A percentile compares a stretch with the other conserved stretches of the same genome.
Conservation (phyloP, 306 rosid genomes). For the Carpinus fangiana region DNA sequence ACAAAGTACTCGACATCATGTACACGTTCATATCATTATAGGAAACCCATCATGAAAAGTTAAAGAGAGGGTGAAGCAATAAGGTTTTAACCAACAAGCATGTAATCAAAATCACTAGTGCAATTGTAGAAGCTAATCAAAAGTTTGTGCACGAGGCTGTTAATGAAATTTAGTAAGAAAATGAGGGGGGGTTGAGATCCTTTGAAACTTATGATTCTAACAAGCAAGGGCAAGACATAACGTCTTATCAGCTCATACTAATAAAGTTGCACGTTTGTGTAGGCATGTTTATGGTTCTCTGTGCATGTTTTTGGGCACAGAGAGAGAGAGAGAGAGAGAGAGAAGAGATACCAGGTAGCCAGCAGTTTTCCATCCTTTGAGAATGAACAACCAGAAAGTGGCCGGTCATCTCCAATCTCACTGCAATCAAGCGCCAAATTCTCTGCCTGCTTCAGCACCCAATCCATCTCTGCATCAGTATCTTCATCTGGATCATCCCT, state of each 20-base stretch:
- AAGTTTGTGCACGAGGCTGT: background rate
- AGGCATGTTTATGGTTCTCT: too few species aligned
- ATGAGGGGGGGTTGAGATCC: background rate
- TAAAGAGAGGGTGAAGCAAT: background rate
- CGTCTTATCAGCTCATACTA: background rate
- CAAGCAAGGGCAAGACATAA: background rate
- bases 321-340: too few species aligned
- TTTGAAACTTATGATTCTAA: background rate
- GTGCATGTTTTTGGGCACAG: too few species aligned
- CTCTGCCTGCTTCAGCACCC: slow-evolving; percentile 75
- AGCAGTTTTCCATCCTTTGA: slow-evolving; percentile 71
- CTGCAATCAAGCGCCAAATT: slow-evolving; percentile 75
- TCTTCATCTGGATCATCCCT: slow-evolving; percentile 97
- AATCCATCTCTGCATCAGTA: slow-evolving; percentile 74
- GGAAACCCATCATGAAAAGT: background rate
- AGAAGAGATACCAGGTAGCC: slow-evolving; percentile 49
- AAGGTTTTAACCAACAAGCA: background rate
- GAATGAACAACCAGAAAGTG: slow-evolving; percentile 88
- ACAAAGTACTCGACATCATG: background rate
- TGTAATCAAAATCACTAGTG: background rate
- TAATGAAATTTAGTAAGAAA: background rate
- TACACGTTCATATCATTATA: background rate
- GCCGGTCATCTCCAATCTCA: slow-evolving; percentile 96
- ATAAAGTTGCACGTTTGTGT: background rate
- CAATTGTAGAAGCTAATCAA: background rate